Conservation (phyloP, 192 early-diverging fungal genomes). For the Linnemannia elongata region DNA sequence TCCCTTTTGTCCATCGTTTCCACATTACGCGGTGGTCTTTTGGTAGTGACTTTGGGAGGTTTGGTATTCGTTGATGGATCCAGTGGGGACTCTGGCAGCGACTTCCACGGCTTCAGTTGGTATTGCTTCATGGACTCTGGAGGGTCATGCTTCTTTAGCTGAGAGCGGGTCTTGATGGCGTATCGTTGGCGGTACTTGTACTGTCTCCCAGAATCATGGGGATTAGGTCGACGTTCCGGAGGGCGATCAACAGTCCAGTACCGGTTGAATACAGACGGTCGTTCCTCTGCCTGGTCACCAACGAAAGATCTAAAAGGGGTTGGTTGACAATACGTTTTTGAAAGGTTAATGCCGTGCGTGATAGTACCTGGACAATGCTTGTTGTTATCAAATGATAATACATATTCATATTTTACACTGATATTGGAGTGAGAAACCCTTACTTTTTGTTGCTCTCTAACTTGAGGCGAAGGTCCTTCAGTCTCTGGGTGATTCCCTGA, state of each 20-base stretch:
- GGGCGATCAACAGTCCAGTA: conserved; percentile 1
- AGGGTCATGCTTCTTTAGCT: background rate
- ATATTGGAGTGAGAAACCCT: no score
- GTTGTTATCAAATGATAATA: no score
- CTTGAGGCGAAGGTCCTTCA: no score
- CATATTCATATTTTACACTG: no score
- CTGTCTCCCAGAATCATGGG: conserved; percentile 6
- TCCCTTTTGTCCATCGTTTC: background rate
- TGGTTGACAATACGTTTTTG: no score
- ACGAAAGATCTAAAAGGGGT: no score
- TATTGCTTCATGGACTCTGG: conserved; percentile 11
- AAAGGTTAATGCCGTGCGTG: no score
- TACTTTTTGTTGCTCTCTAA: no score
- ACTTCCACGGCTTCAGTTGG: conserved; percentile 1
- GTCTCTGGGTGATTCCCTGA: no score
- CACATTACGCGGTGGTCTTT: background rate
- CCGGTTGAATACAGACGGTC: background rate
- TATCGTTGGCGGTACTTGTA: conserved; percentile 14
- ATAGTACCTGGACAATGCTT: no score
- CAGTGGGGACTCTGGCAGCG: background rate
- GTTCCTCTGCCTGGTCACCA: background rate
- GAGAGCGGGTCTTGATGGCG: conserved; percentile 17
- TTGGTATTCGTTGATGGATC: background rate
- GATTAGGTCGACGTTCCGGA: background rate
- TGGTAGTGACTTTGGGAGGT: background rate